Percentiles rank a stretch among this genome's conserved stretches.
These are phyloP conservation scores for Elsinoe arachidis DNA, from an alignment of 2,329 filamentous ascomycete species.

Conservation along the genomic window DNA sequence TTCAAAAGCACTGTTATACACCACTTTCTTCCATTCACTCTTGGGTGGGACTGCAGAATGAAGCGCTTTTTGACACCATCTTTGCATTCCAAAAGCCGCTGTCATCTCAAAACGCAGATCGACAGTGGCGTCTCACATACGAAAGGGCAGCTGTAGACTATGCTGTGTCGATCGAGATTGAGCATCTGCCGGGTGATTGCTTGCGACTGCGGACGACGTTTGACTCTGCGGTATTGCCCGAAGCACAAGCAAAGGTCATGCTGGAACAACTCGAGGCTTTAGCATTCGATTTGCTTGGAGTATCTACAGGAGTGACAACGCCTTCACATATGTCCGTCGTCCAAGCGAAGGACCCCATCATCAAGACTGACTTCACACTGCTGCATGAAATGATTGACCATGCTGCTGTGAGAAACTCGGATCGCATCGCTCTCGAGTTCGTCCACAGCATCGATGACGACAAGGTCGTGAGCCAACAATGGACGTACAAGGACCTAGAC, in stretches of 20 bases:
- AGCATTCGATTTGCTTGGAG: constrained; percentile 48
- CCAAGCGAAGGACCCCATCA: constrained; percentile 48
- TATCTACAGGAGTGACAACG: constrained; percentile 25
- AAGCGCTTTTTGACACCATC: constrained; percentile 71
- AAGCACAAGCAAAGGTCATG: constrained; percentile 57
- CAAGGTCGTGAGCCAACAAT: constrained; percentile 43
- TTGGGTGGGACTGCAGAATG: constrained; percentile 57
- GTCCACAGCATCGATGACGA: constrained; percentile 37
- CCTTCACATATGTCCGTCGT: constrained; percentile 35
- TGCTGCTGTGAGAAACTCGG: constrained; percentile 48
- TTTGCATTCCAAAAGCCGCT: constrained; percentile 68
- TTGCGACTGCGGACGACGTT: constrained; percentile 60
- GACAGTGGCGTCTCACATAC: constrained; percentile 51
- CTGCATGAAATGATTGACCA: constrained; percentile 72
- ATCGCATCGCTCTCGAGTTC: constrained; percentile 66
- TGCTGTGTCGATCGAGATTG: constrained; percentile 69
- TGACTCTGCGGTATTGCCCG: constrained; percentile 55
- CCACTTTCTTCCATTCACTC: constrained; percentile 64
- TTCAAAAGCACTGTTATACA: constrained; percentile 63
- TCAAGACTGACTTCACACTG: constrained; percentile 52
- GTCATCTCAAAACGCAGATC: constrained; percentile 15
- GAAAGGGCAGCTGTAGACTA: constrained; percentile 70
- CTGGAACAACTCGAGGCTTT: constrained; percentile 63
- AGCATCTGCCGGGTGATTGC: constrained; percentile 42
- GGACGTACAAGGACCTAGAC: constrained; percentile 70